phyloP scores from a whole-genome alignment of 1,284 basidiomycete species.

The Cryptococcus hybrid region DNA sequence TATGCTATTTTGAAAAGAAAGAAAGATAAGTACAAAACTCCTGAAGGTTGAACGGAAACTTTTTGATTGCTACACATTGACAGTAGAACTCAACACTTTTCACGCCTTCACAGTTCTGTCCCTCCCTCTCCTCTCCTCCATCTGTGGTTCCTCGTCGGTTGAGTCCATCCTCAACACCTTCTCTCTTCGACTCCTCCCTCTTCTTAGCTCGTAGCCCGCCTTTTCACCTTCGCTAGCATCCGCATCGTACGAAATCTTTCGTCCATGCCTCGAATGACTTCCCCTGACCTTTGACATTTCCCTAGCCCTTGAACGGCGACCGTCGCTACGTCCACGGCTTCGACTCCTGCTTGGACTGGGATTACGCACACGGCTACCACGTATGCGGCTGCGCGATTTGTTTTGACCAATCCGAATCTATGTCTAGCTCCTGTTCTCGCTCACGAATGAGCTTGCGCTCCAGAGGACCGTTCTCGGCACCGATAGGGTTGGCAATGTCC shows the following conservation, averaged over 20 bases:
- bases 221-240: slow-evolving; percentile 26
- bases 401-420: not conserved
- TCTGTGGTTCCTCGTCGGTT: slow-evolving; percentile 3
- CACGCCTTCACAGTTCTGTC: not conserved
- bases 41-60: too few species aligned
- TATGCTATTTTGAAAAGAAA: too few species aligned
- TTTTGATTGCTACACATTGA: too few species aligned
- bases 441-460: slow-evolving; percentile 15
- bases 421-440: slow-evolving; percentile 3
- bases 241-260: slow-evolving; percentile 22
- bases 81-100: not conserved
- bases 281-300: slow-evolving; percentile 1
- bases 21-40: too few species aligned
- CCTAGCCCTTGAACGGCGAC: slow-evolving; percentile 1
- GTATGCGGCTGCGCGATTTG: not conserved
- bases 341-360: not conserved
- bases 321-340: slow-evolving; percentile 1
- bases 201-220: slow-evolving; percentile 1
- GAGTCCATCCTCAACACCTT: slow-evolving; percentile 8
- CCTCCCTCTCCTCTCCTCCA: slow-evolving; percentile 1
- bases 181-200: slow-evolving; percentile 13
- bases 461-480: slow-evolving; percentile 15
- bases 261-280: slow-evolving; percentile 5
- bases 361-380: not conserved
- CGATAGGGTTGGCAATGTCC: slow-evolving; percentile 37